Evolutionary conservation across 2,329 filamentous ascomycete species (phyloP), one percentile per base, ranked within the genome.

Genomic region (Fusarium sp.): DNA sequence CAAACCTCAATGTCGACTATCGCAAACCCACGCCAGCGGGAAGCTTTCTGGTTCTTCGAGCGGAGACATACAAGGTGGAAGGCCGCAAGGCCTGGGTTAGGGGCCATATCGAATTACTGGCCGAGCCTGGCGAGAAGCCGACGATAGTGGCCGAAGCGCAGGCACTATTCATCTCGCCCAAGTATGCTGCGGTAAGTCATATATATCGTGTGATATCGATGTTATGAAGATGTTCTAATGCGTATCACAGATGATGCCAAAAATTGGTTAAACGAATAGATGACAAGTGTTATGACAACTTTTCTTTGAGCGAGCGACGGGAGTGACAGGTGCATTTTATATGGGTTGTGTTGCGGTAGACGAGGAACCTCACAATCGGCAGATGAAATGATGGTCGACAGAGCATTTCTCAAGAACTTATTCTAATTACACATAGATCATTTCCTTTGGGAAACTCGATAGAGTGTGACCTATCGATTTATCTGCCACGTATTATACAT

Each of bases 21-120:
- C 91, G 92, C 76, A 90, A 90, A 69, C 96, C 96, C 9, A 92
- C 93, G 48, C 90, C 89, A 76, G 94, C 95, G 11, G 89, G 90
- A 28, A 89, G 89, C 68, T 96, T 92, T 79, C 85, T 97, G 35
- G 93, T 97, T 47, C 83, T 99, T 65, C 88, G 89, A 70, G 95
- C 94, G 8, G 89, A 90, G 79, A 97, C 95, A 26, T 91, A 89
- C 15, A 95, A 92, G 84, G 93, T 95, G 3, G 95, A 98, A 79
- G 95, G 96, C 2, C 88, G 96, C 70, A 98, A 98, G 85, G 95
- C 95, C 18, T 98, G 94, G 94, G 94, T 98, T 3, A 92, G 93
- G 83, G 96, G 94, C 3, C 89, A 90, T 75, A 91, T 98, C 77
- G 95, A 97, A 87, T 91, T 93, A 61, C 83, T 98, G 68, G 89